These are phyloP conservation scores for Saccharomycopsis selenospora DNA, from an alignment of 805 yeast species.

Conservation along the genomic window DNA sequence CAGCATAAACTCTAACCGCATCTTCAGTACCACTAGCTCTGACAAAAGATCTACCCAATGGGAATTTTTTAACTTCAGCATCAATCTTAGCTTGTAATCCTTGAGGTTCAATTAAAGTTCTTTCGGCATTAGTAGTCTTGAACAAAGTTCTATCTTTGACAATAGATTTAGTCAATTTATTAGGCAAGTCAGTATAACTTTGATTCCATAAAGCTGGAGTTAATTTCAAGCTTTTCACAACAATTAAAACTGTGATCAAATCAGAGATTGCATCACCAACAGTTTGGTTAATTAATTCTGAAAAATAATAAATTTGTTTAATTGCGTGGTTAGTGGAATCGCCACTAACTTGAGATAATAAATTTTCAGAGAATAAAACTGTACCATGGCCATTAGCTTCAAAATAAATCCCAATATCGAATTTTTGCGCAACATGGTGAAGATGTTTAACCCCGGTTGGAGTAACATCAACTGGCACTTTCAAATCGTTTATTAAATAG, in stretches of 20 bases:
- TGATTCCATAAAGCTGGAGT: constrained; percentile 67
- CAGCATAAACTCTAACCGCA: constrained; percentile 93
- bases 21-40: constrained; percentile 98
- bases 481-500: constrained; percentile 52
- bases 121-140: constrained; percentile 85
- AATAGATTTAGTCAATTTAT: constrained; percentile 68
- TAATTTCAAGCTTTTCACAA: constrained; percentile 49
- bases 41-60: constrained; percentile 78
- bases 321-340: constrained; percentile 41
- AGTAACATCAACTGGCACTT: constrained; percentile 77
- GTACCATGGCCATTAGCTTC: constrained; percentile 99
- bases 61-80: constrained; percentile 45
- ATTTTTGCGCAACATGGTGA: constrained; percentile 75
- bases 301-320: constrained; percentile 49
- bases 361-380: constrained; percentile 63
- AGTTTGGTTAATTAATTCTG: constrained; percentile 81
- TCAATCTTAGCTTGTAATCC: constrained; percentile 77
- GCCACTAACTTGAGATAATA: constrained; percentile 32
- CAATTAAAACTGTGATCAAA: constrained; percentile 65
- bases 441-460: constrained; percentile 96
- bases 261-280: constrained; percentile 99
- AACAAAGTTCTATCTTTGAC: constrained; percentile 78
- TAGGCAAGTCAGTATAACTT: constrained; percentile 80
- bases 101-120: constrained; percentile 65
- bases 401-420: constrained; percentile 88